Evolutionary conservation across 2,329 filamentous ascomycete species (phyloP).

Genomic region (Ophiosphaerella narmari): DNA sequence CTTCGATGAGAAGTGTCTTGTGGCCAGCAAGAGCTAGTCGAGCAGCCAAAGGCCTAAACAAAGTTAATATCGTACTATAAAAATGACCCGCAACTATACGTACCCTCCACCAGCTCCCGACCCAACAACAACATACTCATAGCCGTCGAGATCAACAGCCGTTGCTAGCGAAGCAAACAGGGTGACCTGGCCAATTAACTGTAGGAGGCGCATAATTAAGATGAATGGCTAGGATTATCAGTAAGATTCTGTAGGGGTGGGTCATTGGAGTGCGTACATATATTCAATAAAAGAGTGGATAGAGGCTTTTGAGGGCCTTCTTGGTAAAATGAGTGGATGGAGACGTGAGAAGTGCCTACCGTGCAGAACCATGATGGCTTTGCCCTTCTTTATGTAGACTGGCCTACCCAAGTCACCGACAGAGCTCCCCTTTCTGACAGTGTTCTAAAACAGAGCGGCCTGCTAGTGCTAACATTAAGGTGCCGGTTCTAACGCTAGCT

Average conservation of each 20-base stretch:
- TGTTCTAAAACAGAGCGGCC: background rate
- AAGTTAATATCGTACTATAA: background rate
- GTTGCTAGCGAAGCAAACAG: constrained; percentile 26
- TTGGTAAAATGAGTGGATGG: constrained; percentile 15
- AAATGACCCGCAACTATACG: background rate
- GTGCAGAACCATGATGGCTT: constrained; percentile 1
- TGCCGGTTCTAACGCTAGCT: background rate
- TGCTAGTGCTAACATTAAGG: background rate
- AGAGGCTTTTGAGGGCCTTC: constrained; percentile 6
- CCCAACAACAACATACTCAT: constrained; percentile 68
- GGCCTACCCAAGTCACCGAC: background rate
- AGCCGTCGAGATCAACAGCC: constrained; percentile 45
- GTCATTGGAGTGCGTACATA: background rate
- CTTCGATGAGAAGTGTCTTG: constrained; percentile 65
- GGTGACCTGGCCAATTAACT: constrained; percentile 22
- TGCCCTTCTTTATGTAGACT: constrained; percentile 10
- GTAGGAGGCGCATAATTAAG: constrained; percentile 28
- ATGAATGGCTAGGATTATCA: constrained; percentile 12
- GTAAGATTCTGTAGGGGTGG: background rate
- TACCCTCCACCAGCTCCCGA: constrained; percentile 47
- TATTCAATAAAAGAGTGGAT: constrained; percentile 7
- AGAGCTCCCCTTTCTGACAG: background rate
- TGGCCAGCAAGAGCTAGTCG: constrained; percentile 64
- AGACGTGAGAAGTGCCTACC: constrained; percentile 18
- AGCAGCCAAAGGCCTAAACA: constrained; percentile 46